Percentiles rank a stretch among this genome's conserved stretches.
Conservation (phyloP, 2,329 filamentous ascomycete genomes). For the Fusarium brachygibbosum region DNA sequence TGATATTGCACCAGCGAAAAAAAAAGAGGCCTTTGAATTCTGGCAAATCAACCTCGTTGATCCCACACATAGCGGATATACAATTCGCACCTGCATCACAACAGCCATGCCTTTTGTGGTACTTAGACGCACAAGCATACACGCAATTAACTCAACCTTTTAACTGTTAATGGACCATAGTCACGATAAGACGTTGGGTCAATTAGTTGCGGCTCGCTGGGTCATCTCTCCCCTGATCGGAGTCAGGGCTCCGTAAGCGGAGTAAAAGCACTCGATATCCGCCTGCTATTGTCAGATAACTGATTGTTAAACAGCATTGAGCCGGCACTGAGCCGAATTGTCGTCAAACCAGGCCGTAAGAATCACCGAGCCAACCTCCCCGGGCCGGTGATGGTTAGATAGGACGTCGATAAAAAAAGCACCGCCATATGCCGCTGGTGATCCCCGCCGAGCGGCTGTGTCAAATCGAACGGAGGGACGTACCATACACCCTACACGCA, state of each 20-base stretch:
- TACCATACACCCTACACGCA: constrained; percentile 26
- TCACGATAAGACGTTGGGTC: constrained; percentile 30
- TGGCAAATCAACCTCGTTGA: constrained; percentile 38
- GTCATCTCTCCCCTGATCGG: constrained; percentile 7
- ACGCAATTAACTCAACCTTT: constrained; percentile 33
- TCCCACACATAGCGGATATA: background rate
- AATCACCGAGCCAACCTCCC: constrained; percentile 41
- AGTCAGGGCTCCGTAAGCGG: constrained; percentile 30
- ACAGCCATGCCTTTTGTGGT: constrained; percentile 38
- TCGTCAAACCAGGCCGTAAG: constrained; percentile 4
- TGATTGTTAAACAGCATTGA: constrained; percentile 10
- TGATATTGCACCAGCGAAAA: constrained; percentile 11
- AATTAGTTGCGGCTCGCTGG: constrained; percentile 15
- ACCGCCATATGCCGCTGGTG: constrained; percentile 43
- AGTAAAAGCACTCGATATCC: constrained; percentile 21
- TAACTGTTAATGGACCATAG: constrained; percentile 14
- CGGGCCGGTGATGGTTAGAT: constrained; percentile 46
- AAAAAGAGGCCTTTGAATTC: constrained; percentile 7
- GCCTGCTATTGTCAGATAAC: constrained; percentile 26
- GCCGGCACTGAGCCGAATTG: constrained; percentile 26
- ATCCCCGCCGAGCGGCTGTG: constrained; percentile 45
- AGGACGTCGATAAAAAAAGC: constrained; percentile 19
- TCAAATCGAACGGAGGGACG: constrained; percentile 12
- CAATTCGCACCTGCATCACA: constrained; percentile 18
- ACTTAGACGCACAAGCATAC: constrained; percentile 18